Conservation (phyloP, 192 early-diverging fungal species). For the Oehlia diaphana region DNA sequence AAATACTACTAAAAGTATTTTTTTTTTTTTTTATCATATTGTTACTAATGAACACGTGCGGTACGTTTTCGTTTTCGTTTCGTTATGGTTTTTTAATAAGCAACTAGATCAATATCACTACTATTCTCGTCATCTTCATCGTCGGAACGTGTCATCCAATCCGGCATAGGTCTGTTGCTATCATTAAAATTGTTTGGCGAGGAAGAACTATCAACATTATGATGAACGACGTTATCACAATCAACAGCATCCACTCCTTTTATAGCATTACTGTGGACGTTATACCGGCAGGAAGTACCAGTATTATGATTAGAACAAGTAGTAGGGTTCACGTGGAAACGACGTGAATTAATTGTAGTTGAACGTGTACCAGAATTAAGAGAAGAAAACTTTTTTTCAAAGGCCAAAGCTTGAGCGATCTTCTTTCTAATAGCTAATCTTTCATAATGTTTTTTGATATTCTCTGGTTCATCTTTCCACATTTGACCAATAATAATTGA, state of each 20-base stretch:
- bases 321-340: neutral
- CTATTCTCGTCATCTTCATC: neutral
- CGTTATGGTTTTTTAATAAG: neutral
- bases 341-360: neutral
- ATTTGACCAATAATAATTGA: neutral
- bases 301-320: neutral
- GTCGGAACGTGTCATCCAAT: constrained; percentile 1
- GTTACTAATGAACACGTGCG: neutral
- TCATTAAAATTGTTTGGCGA: neutral
- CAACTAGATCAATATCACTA: neutral
- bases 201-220: neutral
- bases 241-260: neutral
- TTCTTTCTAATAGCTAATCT: neutral
- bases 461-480: neutral
- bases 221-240: neutral
- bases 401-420: constrained; percentile 1
- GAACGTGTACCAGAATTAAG: neutral
- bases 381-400: neutral
- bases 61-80: neutral
- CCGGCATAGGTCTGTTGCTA: neutral
- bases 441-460: neutral
- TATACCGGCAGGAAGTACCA: neutral
- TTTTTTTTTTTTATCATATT: neutral
- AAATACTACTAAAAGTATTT: too few species aligned
- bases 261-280: neutral